Percentiles rank a stretch among this genome's conserved stretches.
Evolutionary conservation across 345 rosid species (phyloP).

Genomic region (Lagerstroemia speciosa): DNA sequence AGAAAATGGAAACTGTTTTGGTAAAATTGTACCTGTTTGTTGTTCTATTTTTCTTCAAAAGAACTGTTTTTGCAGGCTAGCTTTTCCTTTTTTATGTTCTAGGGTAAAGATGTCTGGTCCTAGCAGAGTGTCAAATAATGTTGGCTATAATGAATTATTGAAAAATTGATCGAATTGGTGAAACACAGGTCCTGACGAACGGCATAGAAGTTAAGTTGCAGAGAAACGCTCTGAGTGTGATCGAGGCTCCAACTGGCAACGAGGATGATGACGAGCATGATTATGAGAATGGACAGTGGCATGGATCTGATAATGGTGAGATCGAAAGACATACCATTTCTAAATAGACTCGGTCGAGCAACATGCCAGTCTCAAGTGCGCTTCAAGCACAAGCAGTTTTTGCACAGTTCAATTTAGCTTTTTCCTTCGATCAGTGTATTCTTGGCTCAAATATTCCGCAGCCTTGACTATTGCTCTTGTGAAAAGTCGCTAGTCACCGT

Average conservation of each 20-base stretch:
- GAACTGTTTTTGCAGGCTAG: background rate
- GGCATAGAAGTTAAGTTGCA: constrained; percentile 99
- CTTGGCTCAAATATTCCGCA: background rate
- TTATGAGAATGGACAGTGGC: constrained; percentile 61
- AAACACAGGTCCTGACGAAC: constrained; percentile 75
- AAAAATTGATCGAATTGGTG: background rate
- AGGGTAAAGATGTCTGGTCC: background rate
- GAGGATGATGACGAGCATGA: constrained; percentile 74
- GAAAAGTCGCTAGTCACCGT: background rate
- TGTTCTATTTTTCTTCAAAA: background rate
- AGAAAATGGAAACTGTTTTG: background rate
- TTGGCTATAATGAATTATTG: background rate
- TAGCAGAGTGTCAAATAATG: background rate
- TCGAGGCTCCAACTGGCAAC: constrained; percentile 96
- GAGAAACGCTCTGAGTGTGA: constrained; percentile 96
- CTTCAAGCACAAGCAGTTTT: background rate
- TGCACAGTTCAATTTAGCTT: background rate
- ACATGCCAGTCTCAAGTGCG: background rate
- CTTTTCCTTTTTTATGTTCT: background rate
- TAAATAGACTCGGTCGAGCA: background rate
- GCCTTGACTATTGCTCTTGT: background rate
- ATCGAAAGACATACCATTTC: constrained; percentile 4
- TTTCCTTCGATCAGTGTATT: background rate
- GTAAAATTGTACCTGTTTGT: too few species aligned
- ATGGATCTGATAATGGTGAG: constrained; percentile 77